These are phyloP conservation scores for Ambrosiella cleistominuta DNA, from an alignment of 2,329 filamentous ascomycete species.

Conservation along the genomic window DNA sequence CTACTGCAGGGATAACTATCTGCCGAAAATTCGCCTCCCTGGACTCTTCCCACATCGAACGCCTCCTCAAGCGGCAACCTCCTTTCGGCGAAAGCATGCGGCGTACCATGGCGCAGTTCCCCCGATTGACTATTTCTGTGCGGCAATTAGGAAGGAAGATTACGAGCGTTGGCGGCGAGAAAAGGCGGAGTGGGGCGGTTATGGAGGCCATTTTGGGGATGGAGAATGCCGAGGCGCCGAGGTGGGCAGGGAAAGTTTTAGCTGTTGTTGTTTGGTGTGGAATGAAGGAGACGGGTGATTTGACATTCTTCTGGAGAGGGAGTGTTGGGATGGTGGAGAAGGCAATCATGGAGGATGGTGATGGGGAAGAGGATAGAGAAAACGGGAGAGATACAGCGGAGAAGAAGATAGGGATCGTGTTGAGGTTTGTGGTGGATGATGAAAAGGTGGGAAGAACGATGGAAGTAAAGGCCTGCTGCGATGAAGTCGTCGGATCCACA, in stretches of 20 bases:
- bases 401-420: neutral
- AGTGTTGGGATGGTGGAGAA: constrained; percentile 48
- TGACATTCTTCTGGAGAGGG: constrained; percentile 50
- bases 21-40: constrained; percentile 52
- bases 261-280: constrained; percentile 35
- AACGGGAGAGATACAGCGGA: no score
- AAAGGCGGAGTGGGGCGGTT: neutral
- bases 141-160: constrained; percentile 1
- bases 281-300: constrained; percentile 27
- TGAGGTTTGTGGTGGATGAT: constrained; percentile 28
- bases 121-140: constrained; percentile 30
- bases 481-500: constrained; percentile 56
- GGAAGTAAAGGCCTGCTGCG: constrained; percentile 59
- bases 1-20: constrained; percentile 49
- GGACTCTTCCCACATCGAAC: constrained; percentile 58
- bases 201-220: constrained; percentile 54
- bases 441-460: constrained; percentile 30
- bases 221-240: constrained; percentile 42
- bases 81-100: constrained; percentile 62
- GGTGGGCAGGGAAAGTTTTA: constrained; percentile 47
- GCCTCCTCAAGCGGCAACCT: constrained; percentile 58
- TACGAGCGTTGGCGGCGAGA: neutral
- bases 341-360: neutral
- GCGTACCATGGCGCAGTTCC: constrained; percentile 50
- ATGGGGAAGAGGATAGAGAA: neutral